Evolutionary conservation across 169 alveolate genomes (phyloP).

Genomic region (Neospora caninum): DNA sequence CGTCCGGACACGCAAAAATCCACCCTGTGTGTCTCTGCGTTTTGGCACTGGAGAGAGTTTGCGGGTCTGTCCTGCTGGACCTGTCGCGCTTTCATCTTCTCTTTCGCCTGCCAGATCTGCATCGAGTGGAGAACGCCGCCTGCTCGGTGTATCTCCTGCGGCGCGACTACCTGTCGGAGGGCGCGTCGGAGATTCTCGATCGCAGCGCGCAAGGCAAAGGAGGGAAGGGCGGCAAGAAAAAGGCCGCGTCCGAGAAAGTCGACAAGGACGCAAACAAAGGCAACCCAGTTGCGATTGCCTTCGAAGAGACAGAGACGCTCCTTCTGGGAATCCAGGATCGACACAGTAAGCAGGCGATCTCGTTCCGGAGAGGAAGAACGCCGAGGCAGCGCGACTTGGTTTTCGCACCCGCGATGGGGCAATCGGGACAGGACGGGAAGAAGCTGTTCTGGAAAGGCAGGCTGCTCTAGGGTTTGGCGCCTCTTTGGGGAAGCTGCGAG

Average conservation of each 20-base stretch:
- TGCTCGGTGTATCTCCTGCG: slow-evolving; percentile 65
- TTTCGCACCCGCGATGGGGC: too few relatives aligned
- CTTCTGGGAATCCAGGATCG: slow-evolving; percentile 62
- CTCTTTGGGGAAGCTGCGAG: too few relatives aligned
- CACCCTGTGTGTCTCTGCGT: too few relatives aligned
- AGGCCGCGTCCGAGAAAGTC: slow-evolving; percentile 13
- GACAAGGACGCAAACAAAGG: slow-evolving; percentile 52
- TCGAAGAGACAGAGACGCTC: slow-evolving; percentile 49
- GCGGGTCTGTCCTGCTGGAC: too few relatives aligned
- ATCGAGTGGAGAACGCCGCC: slow-evolving; percentile 65
- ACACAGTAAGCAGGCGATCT: slow-evolving; percentile 53
- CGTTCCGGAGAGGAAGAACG: neutral
- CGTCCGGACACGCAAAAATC: too few relatives aligned
- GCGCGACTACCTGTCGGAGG: slow-evolving; percentile 49
- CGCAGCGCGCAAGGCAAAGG: neutral
- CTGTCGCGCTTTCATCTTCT: neutral
- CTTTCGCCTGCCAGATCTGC: slow-evolving; percentile 43
- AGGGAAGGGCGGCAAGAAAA: slow-evolving; percentile 58
- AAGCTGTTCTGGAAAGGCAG: too few relatives aligned
- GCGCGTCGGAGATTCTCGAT: slow-evolving; percentile 19
- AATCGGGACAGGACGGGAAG: neutral
- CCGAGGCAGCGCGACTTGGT: neutral
- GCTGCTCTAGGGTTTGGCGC: too few relatives aligned
- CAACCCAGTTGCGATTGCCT: slow-evolving; percentile 61
- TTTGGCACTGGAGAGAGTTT: too few relatives aligned